phyloP scores from a whole-genome alignment of 345 rosid genomes.

The Eucalyptus victrix region DNA sequence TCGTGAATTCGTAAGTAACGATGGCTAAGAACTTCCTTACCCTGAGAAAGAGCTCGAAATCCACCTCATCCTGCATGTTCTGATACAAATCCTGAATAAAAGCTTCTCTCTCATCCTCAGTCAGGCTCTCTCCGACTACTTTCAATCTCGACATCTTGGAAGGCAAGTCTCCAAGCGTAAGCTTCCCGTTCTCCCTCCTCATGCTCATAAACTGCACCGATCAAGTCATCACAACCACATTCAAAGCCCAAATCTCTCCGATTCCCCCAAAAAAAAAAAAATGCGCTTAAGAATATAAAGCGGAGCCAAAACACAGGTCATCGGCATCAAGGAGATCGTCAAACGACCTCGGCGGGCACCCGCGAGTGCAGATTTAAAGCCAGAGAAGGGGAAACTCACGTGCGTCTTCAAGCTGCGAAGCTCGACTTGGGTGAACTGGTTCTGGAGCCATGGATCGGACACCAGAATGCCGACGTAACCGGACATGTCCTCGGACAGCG shows the following conservation, averaged over 20 bases:
- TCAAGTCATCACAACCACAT: not conserved
- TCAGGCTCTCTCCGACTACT: conserved; percentile 72
- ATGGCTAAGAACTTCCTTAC: conserved; percentile 9
- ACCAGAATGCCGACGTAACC: conserved; percentile 87
- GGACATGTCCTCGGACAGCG: conserved; percentile 23
- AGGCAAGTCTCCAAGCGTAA: conserved; percentile 68
- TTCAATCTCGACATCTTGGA: conserved; percentile 81
- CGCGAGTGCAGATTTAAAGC: not conserved
- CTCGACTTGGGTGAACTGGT: conserved; percentile 99
- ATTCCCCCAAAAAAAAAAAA: not conserved
- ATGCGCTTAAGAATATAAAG: not conserved
- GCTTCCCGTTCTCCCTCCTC: conserved; percentile 92
- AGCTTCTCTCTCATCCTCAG: conserved; percentile 57
- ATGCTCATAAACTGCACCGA: conserved; percentile 58
- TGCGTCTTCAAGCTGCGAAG: conserved; percentile 93
- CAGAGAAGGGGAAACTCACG: conserved; percentile 11
- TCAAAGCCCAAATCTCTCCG: not conserved
- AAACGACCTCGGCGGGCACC: not conserved
- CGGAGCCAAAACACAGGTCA: not conserved
- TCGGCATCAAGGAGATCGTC: not conserved
- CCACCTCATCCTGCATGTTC: conserved; percentile 64
- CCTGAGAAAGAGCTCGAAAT: conserved; percentile 91
- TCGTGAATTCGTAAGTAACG: not conserved
- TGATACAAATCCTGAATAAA: conserved; percentile 57
- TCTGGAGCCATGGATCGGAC: conserved; percentile 95